Conservation (phyloP, 2,329 filamentous ascomycete genomes). For the Tolypocladium sp. region DNA sequence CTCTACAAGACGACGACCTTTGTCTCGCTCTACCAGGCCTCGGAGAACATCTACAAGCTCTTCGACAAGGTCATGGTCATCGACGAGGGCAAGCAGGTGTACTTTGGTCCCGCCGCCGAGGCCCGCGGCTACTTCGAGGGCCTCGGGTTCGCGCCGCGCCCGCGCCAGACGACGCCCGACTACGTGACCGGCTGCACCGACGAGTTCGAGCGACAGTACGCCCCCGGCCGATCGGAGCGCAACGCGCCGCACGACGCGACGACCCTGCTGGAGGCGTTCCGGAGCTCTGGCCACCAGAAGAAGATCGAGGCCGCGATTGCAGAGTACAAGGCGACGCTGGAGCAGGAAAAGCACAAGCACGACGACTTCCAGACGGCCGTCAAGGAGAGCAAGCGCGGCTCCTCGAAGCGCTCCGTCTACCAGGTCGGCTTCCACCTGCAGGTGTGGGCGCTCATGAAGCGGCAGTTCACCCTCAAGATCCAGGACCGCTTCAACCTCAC, state of each 20-base stretch:
- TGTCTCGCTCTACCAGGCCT: constrained; percentile 79
- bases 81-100: constrained; percentile 66
- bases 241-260: constrained; percentile 63
- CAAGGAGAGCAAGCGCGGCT: constrained; percentile 66
- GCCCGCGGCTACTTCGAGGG: constrained; percentile 68
- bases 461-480: constrained; percentile 78
- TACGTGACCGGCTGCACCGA: constrained; percentile 78
- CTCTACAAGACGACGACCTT: constrained; percentile 79
- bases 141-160: constrained; percentile 65
- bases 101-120: constrained; percentile 59
- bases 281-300: constrained; percentile 49
- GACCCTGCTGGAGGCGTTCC: constrained; percentile 60
- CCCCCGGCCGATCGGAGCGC: constrained; percentile 51
- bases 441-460: constrained; percentile 73
- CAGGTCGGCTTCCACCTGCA: constrained; percentile 76
- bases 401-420: constrained; percentile 70
- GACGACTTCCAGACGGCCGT: constrained; percentile 72
- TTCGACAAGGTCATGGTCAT: constrained; percentile 84
- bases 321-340: constrained; percentile 55
- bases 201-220: constrained; percentile 72
- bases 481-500: constrained; percentile 73
- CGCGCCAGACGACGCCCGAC: constrained; percentile 71
- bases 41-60: constrained; percentile 68
- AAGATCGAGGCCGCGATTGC: constrained; percentile 57
- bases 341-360: constrained; percentile 56